phyloP scores from a whole-genome alignment of 192 early-diverging fungal genomes.

The Rhizoclosmatium sp. region DNA sequence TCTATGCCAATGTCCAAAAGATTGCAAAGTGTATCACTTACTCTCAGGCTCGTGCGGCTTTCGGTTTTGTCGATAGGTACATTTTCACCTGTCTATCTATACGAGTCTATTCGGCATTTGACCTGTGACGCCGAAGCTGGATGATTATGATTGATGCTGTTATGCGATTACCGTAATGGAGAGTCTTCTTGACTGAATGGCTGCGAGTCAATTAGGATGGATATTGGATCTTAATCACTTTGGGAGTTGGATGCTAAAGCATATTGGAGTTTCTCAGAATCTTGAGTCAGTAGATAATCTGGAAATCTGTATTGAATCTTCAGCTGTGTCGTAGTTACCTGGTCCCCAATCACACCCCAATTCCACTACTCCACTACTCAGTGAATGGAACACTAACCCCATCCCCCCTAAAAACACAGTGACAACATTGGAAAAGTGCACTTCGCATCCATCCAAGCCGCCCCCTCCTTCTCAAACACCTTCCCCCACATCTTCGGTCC shows the following conservation, averaged over 20 bases:
- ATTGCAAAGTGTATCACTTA: conserved; percentile 89
- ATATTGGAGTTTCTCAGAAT: neutral
- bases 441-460: conserved; percentile 92
- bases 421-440: conserved; percentile 93
- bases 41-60: conserved; percentile 82
- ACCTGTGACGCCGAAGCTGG: neutral
- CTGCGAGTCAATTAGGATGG: too few relatives aligned
- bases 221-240: too few relatives aligned
- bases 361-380: neutral
- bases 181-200: too few relatives aligned
- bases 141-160: neutral
- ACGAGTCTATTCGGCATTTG: too few relatives aligned
- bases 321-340: neutral
- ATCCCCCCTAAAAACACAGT: conserved; percentile 39
- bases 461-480: conserved; percentile 92
- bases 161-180: too few relatives aligned
- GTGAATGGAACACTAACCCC: too few relatives aligned
- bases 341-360: conserved; percentile 10
- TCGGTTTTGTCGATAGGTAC: conserved; percentile 88
- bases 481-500: conserved; percentile 96
- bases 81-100: neutral
- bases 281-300: neutral
- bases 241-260: neutral
- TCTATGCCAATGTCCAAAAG: conserved; percentile 92
- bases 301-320: neutral